Base-by-base conservation (phyloP, 1,284 basidiomycete genomes). In the Mycena citricolor region DNA sequence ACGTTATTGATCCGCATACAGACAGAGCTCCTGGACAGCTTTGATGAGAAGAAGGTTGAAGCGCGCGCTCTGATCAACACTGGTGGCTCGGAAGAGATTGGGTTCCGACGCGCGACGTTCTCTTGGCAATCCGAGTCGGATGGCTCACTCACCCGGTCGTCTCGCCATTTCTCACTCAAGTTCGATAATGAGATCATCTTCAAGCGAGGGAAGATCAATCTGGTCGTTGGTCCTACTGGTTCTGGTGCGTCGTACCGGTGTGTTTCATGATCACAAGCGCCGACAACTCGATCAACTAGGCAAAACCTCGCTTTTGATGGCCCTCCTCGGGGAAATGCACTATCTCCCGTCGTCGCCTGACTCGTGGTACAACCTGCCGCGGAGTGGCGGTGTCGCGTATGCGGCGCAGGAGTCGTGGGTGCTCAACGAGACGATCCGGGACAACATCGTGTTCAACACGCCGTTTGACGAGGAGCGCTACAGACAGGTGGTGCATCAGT, bases 401-500 rank as follows among this genome's bases (percentile, higher is more conserved):
- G 84, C 83, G 4, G 83, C 85, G 2, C 88, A 91, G 57, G 86
- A 90, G 59, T 81, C 83, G 5, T 91, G 86, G 86, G 63, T 66
- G 69, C 39, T 76, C 73, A 76, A 76, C 10, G 69, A 69, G 54
- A 76, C 71, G 42, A 38, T 41, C 31, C 47, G 74, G 58, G 83
- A 90, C 40, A 97, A 95, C 57, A 93, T 97, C 51, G 55, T 93
- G 23, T 97, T 95, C 62, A 86, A 87, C 23, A 68, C 85, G 4
- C 79, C 83, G 0, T 90, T 77, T 53, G 76, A 88, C 49, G 77
- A 83, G 57, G 71, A 73, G 32, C 77, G 92, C 1, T 94, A 94
- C 58, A 72, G 80, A 45, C 77, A 77, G 53, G 83, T 82, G 37
- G 54, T 81, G 12, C 58, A 70, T n/a, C 76, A 77, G 48, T 83